Conservation (phyloP, 1,139 yeast species). For the Blastobotrys illinoisensis region DNA sequence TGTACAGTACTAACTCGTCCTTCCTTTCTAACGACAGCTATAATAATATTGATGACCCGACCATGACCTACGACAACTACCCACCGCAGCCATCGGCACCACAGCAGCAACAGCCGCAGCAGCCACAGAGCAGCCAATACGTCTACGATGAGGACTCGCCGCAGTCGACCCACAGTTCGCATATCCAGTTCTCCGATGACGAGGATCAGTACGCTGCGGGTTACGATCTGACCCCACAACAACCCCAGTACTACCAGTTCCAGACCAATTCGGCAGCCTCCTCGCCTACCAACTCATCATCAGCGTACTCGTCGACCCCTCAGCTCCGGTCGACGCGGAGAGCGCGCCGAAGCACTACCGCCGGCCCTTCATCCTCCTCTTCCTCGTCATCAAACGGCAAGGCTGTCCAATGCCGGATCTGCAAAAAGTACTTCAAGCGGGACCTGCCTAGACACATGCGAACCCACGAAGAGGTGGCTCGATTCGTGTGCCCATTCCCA, state of each 20-base stretch:
- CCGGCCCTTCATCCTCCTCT: not conserved
- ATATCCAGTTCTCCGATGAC: not conserved
- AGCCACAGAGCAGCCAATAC: slow-evolving; percentile 1
- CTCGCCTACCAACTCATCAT: not conserved
- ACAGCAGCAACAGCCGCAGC: slow-evolving; percentile 6
- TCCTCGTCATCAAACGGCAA: not conserved
- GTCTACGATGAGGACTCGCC: slow-evolving; percentile 1
- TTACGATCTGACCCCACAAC: not conserved
- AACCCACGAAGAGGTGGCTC: slow-evolving; percentile 53
- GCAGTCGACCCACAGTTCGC: not conserved
- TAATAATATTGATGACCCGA: not conserved
- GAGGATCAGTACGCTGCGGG: not conserved
- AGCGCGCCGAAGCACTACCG: not conserved
- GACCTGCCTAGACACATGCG: slow-evolving; percentile 63
- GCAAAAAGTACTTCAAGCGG: slow-evolving; percentile 52
- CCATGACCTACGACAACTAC: not conserved
- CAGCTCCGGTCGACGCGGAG: not conserved
- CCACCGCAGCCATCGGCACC: slow-evolving; percentile 1
- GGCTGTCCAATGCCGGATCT: slow-evolving; percentile 42
- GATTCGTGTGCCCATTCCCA: slow-evolving; percentile 59
- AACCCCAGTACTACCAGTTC: not conserved
- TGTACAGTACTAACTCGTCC: not conserved
- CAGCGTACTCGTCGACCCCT: not conserved
- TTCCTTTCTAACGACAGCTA: not conserved
- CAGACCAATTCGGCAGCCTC: not conserved